Conservation (phyloP, 768 basidiomycete genomes). For the Pulveroboletus sp. region DNA sequence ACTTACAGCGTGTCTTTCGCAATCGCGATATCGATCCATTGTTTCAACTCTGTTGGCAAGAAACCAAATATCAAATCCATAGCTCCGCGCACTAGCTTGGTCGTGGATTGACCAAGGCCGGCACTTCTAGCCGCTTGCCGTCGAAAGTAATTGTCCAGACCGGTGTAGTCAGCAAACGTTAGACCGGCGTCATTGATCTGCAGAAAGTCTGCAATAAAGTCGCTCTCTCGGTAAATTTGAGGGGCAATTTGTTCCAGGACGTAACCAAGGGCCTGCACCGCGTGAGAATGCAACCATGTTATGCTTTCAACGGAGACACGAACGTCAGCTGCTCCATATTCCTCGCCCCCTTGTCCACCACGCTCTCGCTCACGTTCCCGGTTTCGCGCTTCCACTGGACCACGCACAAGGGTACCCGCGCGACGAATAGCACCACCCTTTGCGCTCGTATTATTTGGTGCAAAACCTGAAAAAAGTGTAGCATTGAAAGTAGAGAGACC, state of each 20-base stretch:
- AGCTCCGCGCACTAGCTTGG: constrained; percentile 80
- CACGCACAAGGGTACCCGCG: constrained; percentile 82
- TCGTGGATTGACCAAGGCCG: constrained; percentile 64
- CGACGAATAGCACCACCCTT: constrained; percentile 68
- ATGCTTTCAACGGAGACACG: constrained; percentile 10
- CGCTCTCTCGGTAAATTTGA: constrained; percentile 78
- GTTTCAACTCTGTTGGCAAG: constrained; percentile 75
- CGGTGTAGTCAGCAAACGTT: constrained; percentile 95
- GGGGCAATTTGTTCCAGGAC: constrained; percentile 75
- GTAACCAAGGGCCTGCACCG: constrained; percentile 63
- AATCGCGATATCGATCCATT: constrained; percentile 80
- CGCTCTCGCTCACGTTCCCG: constrained; percentile 50
- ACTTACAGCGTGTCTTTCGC: constrained; percentile 71
- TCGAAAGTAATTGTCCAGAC: constrained; percentile 90
- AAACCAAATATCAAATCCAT: constrained; percentile 97
- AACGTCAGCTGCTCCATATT: constrained; percentile 72
- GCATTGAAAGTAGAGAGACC: background rate
- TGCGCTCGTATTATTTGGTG: constrained; percentile 24
- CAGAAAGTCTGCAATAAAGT: constrained; percentile 88
- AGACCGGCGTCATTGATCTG: constrained; percentile 86
- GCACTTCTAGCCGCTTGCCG: constrained; percentile 80
- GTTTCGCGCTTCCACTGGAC: constrained; percentile 57
- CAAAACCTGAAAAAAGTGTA: constrained; percentile 41
- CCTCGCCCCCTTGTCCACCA: constrained; percentile 54
- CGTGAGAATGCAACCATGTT: background rate